Conservation (phyloP, 768 basidiomycete genomes). For the Pulveroboletus ravenelii region DNA sequence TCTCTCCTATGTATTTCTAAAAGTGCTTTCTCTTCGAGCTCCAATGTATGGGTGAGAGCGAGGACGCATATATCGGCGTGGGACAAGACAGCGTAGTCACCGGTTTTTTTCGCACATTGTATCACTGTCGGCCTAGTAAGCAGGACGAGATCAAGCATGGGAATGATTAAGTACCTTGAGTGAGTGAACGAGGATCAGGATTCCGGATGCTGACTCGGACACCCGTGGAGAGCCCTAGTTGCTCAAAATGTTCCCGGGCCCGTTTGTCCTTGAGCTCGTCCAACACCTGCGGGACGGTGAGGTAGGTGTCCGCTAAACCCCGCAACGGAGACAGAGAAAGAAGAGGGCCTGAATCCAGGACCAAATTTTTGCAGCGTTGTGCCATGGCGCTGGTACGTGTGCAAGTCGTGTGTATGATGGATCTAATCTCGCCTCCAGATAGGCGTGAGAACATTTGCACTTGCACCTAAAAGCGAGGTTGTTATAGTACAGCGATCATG, state of each 20-base stretch:
- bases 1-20: slow-evolving; percentile 28
- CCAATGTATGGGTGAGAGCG: slow-evolving; percentile 79
- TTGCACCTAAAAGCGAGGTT: background rate
- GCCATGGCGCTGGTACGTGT: slow-evolving; percentile 17
- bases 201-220: slow-evolving; percentile 67
- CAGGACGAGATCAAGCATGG: slow-evolving; percentile 4
- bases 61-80: slow-evolving; percentile 87
- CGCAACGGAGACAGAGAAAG: slow-evolving; percentile 84
- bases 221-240: slow-evolving; percentile 68
- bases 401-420: background rate
- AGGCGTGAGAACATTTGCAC: slow-evolving; percentile 7
- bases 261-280: slow-evolving; percentile 85
- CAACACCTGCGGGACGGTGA: slow-evolving; percentile 88
- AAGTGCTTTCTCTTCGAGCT: slow-evolving; percentile 44
- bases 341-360: slow-evolving; percentile 92
- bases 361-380: slow-evolving; percentile 67
- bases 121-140: slow-evolving; percentile 54
- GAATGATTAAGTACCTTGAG: slow-evolving; percentile 44
- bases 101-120: slow-evolving; percentile 90
- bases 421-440: slow-evolving; percentile 5
- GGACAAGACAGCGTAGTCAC: slow-evolving; percentile 91
- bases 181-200: slow-evolving; percentile 66
- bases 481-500: slow-evolving; percentile 28
- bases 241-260: slow-evolving; percentile 82
- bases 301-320: slow-evolving; percentile 80